Percentiles rank a stretch among this genome's conserved stretches.
These are phyloP conservation scores for Staphylotrichum longicolle DNA, from an alignment of 495 filamentous ascomycete genomes.

Conservation along the genomic window DNA sequence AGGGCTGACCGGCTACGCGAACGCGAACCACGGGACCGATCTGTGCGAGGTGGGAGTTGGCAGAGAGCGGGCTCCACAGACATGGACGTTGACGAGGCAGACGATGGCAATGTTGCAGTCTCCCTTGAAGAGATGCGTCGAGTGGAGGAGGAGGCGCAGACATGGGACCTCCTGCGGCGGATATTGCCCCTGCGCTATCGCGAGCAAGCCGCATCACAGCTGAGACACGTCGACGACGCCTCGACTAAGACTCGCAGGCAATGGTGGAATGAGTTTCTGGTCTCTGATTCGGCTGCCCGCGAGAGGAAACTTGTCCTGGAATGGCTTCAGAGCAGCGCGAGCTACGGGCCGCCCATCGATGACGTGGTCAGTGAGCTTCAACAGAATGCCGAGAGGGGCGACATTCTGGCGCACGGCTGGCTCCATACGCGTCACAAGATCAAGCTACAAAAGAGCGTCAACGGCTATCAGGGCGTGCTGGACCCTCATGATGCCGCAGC, in stretches of 20 bases:
- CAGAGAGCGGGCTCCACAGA: constrained; percentile 60
- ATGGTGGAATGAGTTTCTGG: constrained; percentile 49
- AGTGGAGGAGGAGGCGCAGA: constrained; percentile 69
- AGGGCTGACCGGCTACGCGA: constrained; percentile 40
- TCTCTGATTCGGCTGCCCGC: constrained; percentile 50
- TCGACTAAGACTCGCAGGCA: constrained; percentile 36
- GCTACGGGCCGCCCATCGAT: constrained; percentile 66
- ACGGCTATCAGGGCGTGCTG: constrained; percentile 59
- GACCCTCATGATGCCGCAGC: constrained; percentile 58
- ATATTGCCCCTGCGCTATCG: constrained; percentile 53
- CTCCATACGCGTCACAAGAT: constrained; percentile 85
- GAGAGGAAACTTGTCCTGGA: constrained; percentile 74
- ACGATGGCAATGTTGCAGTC: constrained; percentile 37
- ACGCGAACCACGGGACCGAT: constrained; percentile 40
- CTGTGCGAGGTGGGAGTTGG: constrained; percentile 60
- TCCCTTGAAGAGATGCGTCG: constrained; percentile 36
- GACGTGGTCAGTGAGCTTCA: constrained; percentile 68
- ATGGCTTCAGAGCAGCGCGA: constrained; percentile 77
- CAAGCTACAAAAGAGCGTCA: constrained; percentile 82
- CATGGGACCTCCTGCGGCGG: constrained; percentile 78
- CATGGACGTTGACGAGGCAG: constrained; percentile 56
- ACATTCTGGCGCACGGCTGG: constrained; percentile 82
- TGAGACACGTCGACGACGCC: constrained; percentile 21
- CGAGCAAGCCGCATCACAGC: constrained; percentile 35
- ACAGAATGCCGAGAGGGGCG: constrained; percentile 60